Conservation (phyloP, 805 yeast species). For the Candida yuanshanica region DNA sequence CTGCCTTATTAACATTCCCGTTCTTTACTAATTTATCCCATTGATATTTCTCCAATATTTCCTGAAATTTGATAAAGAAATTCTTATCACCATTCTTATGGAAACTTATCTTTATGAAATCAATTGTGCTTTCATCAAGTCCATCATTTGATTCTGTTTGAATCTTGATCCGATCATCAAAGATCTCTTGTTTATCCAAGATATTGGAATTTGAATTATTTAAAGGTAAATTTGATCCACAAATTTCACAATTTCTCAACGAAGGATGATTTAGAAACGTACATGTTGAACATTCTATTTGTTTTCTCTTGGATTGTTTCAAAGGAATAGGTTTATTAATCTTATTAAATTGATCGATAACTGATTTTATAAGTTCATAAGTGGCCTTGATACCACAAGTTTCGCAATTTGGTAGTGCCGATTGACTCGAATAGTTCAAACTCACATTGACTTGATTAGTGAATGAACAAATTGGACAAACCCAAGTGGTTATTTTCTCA, state of each 20-base stretch:
- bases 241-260: conserved; percentile 75
- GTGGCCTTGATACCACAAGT: conserved; percentile 58
- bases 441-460: conserved; percentile 41
- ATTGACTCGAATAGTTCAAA: conserved; percentile 21
- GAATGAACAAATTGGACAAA: conserved; percentile 84
- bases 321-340: background rate
- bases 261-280: conserved; percentile 84
- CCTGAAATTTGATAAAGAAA: conserved; percentile 43
- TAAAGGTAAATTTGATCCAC: conserved; percentile 55
- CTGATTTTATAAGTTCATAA: conserved; percentile 28
- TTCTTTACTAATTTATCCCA: conserved; percentile 39
- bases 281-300: conserved; percentile 46
- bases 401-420: conserved; percentile 41
- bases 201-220: conserved; percentile 19
- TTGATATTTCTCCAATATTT: conserved; percentile 40
- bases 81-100: conserved; percentile 59
- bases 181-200: conserved; percentile 20
- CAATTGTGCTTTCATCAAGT: conserved; percentile 9
- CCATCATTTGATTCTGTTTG: conserved; percentile 28
- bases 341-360: conserved; percentile 19
- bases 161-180: conserved; percentile 28
- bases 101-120: conserved; percentile 64
- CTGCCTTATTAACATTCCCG: conserved; percentile 27
- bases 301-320: background rate
- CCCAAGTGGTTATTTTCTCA: conserved; percentile 43